A percentile compares a stretch with the other conserved stretches of the same genome.
These are phyloP conservation scores for Neophaeococcomyces mojaviensis DNA, from an alignment of 2,329 filamentous ascomycete genomes.

Conservation along the genomic window DNA sequence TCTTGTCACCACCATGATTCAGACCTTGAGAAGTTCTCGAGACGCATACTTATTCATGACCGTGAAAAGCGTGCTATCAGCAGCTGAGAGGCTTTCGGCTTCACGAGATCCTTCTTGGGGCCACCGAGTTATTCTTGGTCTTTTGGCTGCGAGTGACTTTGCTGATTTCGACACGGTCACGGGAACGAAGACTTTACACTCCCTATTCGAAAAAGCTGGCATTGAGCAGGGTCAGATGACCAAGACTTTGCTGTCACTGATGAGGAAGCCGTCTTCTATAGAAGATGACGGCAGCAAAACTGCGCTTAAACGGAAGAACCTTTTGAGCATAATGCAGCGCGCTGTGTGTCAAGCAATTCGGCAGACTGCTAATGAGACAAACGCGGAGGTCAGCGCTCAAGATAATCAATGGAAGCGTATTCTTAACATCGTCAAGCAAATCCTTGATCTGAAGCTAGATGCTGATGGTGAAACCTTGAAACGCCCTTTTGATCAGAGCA, in stretches of 20 bases:
- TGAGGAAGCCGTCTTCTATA: conserved; percentile 1
- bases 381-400: neutral
- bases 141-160: conserved; percentile 13
- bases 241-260: conserved; percentile 8
- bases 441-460: too few relatives aligned
- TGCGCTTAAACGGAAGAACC: neutral
- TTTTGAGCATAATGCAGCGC: conserved; percentile 4
- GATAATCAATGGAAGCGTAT: too few relatives aligned
- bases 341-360: conserved; percentile 2
- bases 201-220: conserved; percentile 9
- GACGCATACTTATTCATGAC: conserved; percentile 74
- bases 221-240: conserved; percentile 1
- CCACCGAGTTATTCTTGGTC: conserved; percentile 47
- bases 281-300: neutral
- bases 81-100: conserved; percentile 51
- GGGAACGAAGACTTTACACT: conserved; percentile 45
- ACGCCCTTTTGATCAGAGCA: too few relatives aligned
- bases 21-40: conserved; percentile 65
- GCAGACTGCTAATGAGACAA: neutral
- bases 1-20: conserved; percentile 71
- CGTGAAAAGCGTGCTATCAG: conserved; percentile 67
- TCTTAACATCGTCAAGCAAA: too few relatives aligned
- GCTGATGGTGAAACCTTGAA: too few relatives aligned
- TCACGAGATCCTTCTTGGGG: conserved; percentile 37
- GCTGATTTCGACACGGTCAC: conserved; percentile 75